Evolutionary conservation across 169 alveolate species (phyloP).

Genomic region (Plasmodium inui): DNA sequence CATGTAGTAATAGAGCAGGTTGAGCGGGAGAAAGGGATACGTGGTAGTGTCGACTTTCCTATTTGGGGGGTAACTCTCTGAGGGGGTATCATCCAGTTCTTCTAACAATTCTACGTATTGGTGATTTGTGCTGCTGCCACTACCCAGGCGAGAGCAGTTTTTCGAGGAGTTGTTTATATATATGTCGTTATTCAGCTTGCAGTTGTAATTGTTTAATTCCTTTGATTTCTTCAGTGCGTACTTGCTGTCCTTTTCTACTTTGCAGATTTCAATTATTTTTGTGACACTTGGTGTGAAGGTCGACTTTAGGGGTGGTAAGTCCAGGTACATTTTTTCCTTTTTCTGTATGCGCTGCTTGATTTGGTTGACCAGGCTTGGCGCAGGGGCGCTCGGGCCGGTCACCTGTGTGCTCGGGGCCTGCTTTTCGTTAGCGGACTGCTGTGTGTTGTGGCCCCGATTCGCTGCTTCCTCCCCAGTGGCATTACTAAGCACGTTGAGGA

Average conservation of each 20-base stretch:
- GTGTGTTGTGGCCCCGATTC: background rate
- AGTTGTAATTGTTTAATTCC: constrained; percentile 66
- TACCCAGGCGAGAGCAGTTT: constrained; percentile 55
- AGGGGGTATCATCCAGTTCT: constrained; percentile 55
- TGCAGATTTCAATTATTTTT: constrained; percentile 59
- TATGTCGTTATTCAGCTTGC: constrained; percentile 71
- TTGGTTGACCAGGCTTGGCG: background rate
- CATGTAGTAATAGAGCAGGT: constrained; percentile 70
- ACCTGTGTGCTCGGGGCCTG: too few species aligned
- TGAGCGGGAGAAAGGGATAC: constrained; percentile 38
- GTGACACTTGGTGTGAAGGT: constrained; percentile 33
- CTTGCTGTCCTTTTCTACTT: constrained; percentile 56
- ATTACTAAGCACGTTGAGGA: background rate
- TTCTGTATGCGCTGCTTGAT: background rate
- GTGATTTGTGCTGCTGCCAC: constrained; percentile 23
- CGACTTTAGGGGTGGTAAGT: constrained; percentile 57
- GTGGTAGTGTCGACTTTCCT: background rate
- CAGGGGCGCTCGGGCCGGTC: background rate
- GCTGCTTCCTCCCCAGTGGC: background rate
- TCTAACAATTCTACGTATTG: constrained; percentile 66
- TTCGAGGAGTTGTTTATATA: constrained; percentile 65
- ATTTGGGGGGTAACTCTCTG: background rate
- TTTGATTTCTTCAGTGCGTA: constrained; percentile 55
- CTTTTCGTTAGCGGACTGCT: too few species aligned
- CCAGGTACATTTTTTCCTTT: background rate